Base-by-base conservation (phyloP, 495 filamentous ascomycete species). In the Astrothelium macrocarpum region DNA sequence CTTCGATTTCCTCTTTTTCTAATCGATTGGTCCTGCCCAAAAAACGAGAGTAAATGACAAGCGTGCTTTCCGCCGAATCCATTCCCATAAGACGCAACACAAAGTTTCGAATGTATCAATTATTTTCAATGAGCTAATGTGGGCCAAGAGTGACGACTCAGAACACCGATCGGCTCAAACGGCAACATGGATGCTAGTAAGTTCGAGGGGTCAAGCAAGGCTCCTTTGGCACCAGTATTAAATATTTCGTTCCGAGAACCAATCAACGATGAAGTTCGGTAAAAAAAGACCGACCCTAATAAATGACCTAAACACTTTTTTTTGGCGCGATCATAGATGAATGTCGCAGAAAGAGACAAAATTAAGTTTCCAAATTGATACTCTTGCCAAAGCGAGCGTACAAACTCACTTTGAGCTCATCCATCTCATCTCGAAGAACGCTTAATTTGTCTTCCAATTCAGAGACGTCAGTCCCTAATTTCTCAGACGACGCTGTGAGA, bases 301-400 rank as follows among this genome's bases (percentile, higher is more conserved):
- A 23, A 28, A 29, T 16, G n/a, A 20, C 20, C n/a, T 49, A 18
- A 18, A 49, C 20, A 49, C 12, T 5, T 49, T 49, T 49, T 18
- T 23, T 49, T 49, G 45, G 5, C 5, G 14, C 5, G 34, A 39
- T 5, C 5, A 14, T 5, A 39, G 14, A 39, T 39, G 34, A 39
- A 49, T 49, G 5, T 16, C 7, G 23, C 29, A 59, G 7, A 14
- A 12, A 7, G 1, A 12, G 11, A 12, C 11, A 61, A 68, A 56
- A 25, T 84, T 79, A 97, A 68, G 88, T 90, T 75, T 98, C 93
- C 67, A 98, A 77, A 72, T 98, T 98, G 78, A 98, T 97, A 71
- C 89, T 94, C 68, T 86, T 83, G 12, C 93, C 93, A 77, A 98
- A 97, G 61, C 95, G 84, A 34, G 90, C 93, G 77, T 98, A 98